Evolutionary conservation across 306 rosid species (phyloP), one percentile per base, ranked within the genome.

Genomic region (Ormosia semicastrata): DNA sequence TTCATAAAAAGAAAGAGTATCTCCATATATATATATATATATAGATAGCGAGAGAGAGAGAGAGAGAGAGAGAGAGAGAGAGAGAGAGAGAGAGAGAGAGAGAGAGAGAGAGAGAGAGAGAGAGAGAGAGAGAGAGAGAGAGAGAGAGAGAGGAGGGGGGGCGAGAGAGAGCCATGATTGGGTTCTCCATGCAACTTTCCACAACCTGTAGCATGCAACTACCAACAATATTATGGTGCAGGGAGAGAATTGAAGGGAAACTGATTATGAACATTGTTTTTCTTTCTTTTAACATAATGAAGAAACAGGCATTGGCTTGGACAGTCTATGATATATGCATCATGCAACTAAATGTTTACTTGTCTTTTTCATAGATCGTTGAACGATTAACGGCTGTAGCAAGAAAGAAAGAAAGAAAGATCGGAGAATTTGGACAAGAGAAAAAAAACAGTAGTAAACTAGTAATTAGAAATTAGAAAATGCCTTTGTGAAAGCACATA

Each of bases 141-240:
- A 24, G 24, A 24, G 24, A 24, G 24, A 24, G 24, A 24, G 24
- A 24, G 24, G n/a, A n/a, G n/a, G n/a, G n/a, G n/a, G n/a, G n/a
- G n/a, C n/a, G n/a, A 24, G 24, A 24, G 24, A 24, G n/a, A 40
- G 75, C 33, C 50, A 82, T 75, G 77, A 82, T 82, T 64, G 73
- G 67, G 72, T 68, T 68, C 47, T 54, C 39, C 12, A 15, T 12
- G 63, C 24, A 24, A 24, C 0, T 24, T 58, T 57, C 15, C 59
- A 50, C 43, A 41, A 65, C n/a, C 9, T 24, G 29, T 59, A 47
- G 43, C 86, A 47, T 76, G 73, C 72, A 75, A 76, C 81, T 50
- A 34, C 72, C 85, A 82, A 76, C 85, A 75, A 59, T 24, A 68
- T 82, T 5, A 82, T 76, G 49, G 78, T 46, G 77, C 66, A 68